Evolutionary conservation across 73 alveolate genomes (phyloP).

Genomic region (Symbiodinium natans): DNA sequence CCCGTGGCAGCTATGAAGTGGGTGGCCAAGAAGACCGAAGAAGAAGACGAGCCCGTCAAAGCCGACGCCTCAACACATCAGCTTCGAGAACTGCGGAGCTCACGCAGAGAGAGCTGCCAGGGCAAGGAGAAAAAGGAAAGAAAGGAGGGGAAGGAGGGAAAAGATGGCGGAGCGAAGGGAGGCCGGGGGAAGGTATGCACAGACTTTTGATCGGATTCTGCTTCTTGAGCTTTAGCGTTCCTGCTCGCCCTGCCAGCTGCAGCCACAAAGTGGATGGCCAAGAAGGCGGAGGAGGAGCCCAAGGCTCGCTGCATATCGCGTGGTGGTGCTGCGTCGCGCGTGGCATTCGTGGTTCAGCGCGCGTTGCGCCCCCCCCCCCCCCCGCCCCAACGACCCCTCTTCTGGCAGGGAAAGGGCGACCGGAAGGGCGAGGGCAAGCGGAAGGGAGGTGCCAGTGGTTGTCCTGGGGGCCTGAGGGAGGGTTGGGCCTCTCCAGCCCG

Average conservation of each 20-base stretch:
- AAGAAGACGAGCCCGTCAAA: not conserved
- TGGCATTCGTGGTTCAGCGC: too few relatives aligned
- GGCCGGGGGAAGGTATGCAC: too few relatives aligned
- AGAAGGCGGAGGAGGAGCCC: not conserved
- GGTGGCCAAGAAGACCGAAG: conserved; percentile 31
- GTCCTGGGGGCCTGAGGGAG: too few relatives aligned
- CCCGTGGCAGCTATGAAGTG: conserved; percentile 6
- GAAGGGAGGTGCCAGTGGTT: not conserved
- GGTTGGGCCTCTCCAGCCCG: too few relatives aligned
- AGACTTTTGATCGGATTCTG: not conserved
- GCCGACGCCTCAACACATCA: not conserved
- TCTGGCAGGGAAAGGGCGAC: not conserved
- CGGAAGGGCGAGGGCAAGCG: conserved; percentile 16
- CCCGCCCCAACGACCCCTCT: too few relatives aligned
- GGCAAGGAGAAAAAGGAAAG: not conserved
- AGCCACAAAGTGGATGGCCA: not conserved
- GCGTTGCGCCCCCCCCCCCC: too few relatives aligned
- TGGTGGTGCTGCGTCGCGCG: too few relatives aligned
- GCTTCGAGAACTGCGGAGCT: too few relatives aligned
- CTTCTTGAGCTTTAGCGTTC: not conserved
- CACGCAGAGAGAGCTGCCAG: too few relatives aligned
- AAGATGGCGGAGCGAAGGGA: not conserved
- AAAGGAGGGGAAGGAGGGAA: not conserved
- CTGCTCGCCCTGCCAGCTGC: too few relatives aligned
- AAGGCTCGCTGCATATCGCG: not conserved